Evolutionary conservation across 2,329 filamentous ascomycete genomes (phyloP).

Genomic region (Penicillium sp.): DNA sequence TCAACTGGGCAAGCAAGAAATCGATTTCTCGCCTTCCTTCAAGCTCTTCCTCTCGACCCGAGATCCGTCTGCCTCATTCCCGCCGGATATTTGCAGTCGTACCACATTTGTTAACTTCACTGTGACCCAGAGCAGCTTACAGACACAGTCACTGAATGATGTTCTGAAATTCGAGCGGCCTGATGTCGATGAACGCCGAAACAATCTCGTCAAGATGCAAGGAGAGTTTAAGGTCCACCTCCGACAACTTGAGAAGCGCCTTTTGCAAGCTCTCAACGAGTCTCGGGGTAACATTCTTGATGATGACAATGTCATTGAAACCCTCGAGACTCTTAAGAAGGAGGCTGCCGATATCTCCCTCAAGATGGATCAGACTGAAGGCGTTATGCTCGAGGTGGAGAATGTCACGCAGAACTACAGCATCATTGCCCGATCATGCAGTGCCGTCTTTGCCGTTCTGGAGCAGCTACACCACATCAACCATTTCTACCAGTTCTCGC

Average conservation of each 20-base stretch:
- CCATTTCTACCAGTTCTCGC: slow-evolving; percentile 98
- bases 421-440: slow-evolving; percentile 89
- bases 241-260: slow-evolving; percentile 86
- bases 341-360: slow-evolving; percentile 92
- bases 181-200: slow-evolving; percentile 92
- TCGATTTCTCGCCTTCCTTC: slow-evolving; percentile 97
- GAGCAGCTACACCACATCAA: slow-evolving; percentile 98
- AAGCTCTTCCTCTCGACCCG: slow-evolving; percentile 91
- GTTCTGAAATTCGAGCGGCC: slow-evolving; percentile 96
- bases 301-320: slow-evolving; percentile 97
- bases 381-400: slow-evolving; percentile 97
- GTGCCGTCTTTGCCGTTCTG: slow-evolving; percentile 91
- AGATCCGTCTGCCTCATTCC: slow-evolving; percentile 92
- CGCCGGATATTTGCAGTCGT: slow-evolving; percentile 94
- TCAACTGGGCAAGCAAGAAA: slow-evolving; percentile 96
- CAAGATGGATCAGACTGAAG: slow-evolving; percentile 95
- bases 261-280: slow-evolving; percentile 93
- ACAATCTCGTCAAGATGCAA: slow-evolving; percentile 97
- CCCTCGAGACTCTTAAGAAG: slow-evolving; percentile 93
- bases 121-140: slow-evolving; percentile 96
- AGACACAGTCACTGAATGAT: slow-evolving; percentile 95
- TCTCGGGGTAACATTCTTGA: slow-evolving; percentile 97
- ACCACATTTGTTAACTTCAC: slow-evolving; percentile 99
- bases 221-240: slow-evolving; percentile 99
- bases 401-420: slow-evolving; percentile 92